These are phyloP conservation scores for Vinca minor DNA, from an alignment of 257 asterid species.

Conservation along the genomic window DNA sequence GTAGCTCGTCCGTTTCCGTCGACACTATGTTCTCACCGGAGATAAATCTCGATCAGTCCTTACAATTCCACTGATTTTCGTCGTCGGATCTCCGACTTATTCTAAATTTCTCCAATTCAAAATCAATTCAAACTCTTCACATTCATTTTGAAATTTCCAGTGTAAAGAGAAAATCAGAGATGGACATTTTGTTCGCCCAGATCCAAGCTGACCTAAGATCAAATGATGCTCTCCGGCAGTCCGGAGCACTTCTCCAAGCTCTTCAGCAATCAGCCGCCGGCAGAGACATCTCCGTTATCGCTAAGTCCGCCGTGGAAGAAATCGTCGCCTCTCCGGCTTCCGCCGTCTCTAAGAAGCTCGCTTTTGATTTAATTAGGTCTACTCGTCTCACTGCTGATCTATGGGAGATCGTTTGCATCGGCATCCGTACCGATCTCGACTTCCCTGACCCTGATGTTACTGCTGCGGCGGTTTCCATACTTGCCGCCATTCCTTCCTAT, in stretches of 20 bases:
- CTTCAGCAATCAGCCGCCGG: constrained; percentile 95
- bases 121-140: not conserved
- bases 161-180: constrained; percentile 6
- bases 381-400: constrained; percentile 79
- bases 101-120: not conserved
- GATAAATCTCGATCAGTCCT: not conserved
- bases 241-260: constrained; percentile 87
- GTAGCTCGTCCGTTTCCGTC: not conserved
- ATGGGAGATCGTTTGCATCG: constrained; percentile 73
- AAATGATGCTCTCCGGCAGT: constrained; percentile 82
- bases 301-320: constrained; percentile 88
- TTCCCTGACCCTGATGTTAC: constrained; percentile 89
- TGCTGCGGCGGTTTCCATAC: constrained; percentile 82
- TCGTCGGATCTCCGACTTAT: not conserved
- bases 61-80: not conserved
- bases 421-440: constrained; percentile 73
- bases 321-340: constrained; percentile 92
- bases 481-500: constrained; percentile 75
- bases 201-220: constrained; percentile 93
- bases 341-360: constrained; percentile 77
- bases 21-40: not conserved
- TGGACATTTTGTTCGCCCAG: constrained; percentile 86
- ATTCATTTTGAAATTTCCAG: not conserved
- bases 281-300: constrained; percentile 72
- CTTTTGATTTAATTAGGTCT: constrained; percentile 76